Conservation (phyloP, 1,284 basidiomycete genomes). For the Cutaneotrichosporon sp. region DNA sequence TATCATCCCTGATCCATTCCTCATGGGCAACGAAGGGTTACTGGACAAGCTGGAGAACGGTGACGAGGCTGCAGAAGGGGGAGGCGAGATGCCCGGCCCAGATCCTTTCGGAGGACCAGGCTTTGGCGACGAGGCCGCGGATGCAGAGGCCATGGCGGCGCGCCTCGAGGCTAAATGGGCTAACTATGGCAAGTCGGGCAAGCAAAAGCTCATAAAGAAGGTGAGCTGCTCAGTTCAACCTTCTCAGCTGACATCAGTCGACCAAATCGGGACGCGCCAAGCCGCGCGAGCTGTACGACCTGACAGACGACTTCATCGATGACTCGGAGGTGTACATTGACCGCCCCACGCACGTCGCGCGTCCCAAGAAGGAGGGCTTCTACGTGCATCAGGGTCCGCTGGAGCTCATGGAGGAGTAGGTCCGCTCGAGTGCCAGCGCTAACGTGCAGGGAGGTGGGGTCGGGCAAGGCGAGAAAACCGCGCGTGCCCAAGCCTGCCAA, state of each 20-base stretch:
- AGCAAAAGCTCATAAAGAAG: slow-evolving; percentile 8
- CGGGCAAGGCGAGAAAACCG: background rate
- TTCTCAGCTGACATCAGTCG: slow-evolving; percentile 1
- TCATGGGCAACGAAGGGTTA: background rate
- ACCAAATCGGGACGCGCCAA: slow-evolving; percentile 40
- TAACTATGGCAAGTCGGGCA: slow-evolving; percentile 21
- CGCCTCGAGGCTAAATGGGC: slow-evolving; percentile 37
- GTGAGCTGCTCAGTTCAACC: background rate
- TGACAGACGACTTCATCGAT: slow-evolving; percentile 91
- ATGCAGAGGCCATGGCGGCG: slow-evolving; percentile 32
- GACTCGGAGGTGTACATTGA: slow-evolving; percentile 89
- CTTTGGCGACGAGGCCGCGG: background rate
- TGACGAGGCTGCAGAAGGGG: background rate
- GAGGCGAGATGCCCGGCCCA: too few relatives aligned
- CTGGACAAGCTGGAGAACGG: background rate
- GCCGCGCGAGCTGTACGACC: slow-evolving; percentile 68
- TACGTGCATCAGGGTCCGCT: slow-evolving; percentile 84
- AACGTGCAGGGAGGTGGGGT: background rate
- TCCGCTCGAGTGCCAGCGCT: background rate
- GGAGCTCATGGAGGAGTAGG: slow-evolving; percentile 55
- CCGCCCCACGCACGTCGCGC: slow-evolving; percentile 83
- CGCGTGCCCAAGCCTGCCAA: slow-evolving; percentile 14
- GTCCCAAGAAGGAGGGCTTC: slow-evolving; percentile 90
- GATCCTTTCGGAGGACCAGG: background rate
- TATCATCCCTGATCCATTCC: background rate